phyloP scores from a whole-genome alignment of 2,329 filamentous ascomycete species.

The Alternaria sp. region DNA sequence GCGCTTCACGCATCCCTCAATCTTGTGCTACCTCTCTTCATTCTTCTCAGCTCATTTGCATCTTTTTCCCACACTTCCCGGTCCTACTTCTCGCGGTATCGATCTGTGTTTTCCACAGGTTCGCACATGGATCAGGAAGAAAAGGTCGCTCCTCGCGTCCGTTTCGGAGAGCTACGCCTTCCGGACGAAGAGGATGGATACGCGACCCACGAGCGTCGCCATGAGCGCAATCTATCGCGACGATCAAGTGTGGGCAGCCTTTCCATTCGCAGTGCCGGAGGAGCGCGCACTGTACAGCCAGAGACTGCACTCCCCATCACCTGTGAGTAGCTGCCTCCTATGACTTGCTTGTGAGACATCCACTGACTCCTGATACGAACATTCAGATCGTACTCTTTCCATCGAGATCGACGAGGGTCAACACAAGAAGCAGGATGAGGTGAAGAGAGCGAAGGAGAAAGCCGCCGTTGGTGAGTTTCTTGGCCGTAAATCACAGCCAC shows the following conservation, averaged over 20 bases:
- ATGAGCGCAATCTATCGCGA: constrained; percentile 35
- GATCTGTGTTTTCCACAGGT: constrained; percentile 2
- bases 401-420: constrained; percentile 51
- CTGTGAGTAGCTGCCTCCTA: constrained; percentile 17
- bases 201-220: constrained; percentile 30
- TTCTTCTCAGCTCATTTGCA: constrained; percentile 7
- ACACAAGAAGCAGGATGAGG: constrained; percentile 33
- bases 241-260: constrained; percentile 46
- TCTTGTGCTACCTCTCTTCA: constrained; percentile 5
- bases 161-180: constrained; percentile 25
- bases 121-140: constrained; percentile 37
- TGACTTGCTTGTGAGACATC: not conserved
- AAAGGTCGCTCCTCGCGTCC: constrained; percentile 24
- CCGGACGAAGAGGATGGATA: constrained; percentile 45
- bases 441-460: constrained; percentile 43
- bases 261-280: constrained; percentile 44
- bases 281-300: constrained; percentile 48
- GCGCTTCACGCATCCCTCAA: constrained; percentile 4
- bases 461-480: constrained; percentile 38
- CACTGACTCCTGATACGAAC: not conserved
- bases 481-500: not conserved
- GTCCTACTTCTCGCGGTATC: constrained; percentile 13
- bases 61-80: constrained; percentile 4
- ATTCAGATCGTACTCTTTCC: constrained; percentile 49
- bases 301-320: constrained; percentile 52